Conservation (phyloP, 1,284 basidiomycete genomes). For the Vanrija pseudolonga region DNA sequence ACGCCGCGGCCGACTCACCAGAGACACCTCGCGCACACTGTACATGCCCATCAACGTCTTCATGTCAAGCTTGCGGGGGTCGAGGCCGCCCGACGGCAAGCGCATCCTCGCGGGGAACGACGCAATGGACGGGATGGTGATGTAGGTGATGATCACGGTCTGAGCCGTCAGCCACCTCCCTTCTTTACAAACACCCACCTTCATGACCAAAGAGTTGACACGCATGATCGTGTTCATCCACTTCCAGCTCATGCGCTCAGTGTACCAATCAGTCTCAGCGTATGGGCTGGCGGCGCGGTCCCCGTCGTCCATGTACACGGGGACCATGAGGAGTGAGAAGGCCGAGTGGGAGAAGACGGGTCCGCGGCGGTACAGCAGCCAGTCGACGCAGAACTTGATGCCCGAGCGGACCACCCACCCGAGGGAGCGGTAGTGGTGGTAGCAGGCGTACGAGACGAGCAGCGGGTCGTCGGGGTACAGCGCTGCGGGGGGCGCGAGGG, state of each 20-base stretch:
- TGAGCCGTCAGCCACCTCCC: constrained; percentile 43
- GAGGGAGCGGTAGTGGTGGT: constrained; percentile 92
- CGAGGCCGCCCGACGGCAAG: constrained; percentile 52
- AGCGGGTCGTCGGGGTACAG: constrained; percentile 76
- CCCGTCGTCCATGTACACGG: constrained; percentile 76
- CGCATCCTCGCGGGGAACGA: constrained; percentile 53
- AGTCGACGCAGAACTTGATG: constrained; percentile 96
- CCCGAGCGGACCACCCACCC: constrained; percentile 98
- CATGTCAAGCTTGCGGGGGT: constrained; percentile 54
- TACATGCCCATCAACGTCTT: constrained; percentile 64
- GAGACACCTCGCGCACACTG: constrained; percentile 75
- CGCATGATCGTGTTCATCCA: constrained; percentile 97
- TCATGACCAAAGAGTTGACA: constrained; percentile 95
- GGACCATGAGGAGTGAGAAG: constrained; percentile 82
- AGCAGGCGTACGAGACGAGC: constrained; percentile 81
- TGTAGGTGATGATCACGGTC: constrained; percentile 85
- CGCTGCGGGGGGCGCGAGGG: constrained; percentile 4
- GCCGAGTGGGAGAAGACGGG: constrained; percentile 95
- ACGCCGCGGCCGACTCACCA: constrained; percentile 52
- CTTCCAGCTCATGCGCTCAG: constrained; percentile 82
- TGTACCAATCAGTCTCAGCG: constrained; percentile 47
- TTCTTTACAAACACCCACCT: constrained; percentile 77
- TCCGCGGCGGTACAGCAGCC: constrained; percentile 88
- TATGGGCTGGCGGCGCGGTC: constrained; percentile 65
- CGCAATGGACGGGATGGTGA: constrained; percentile 74